Evolutionary conservation across 169 alveolate species (phyloP).

Genomic region (Eimeria tenella): DNA sequence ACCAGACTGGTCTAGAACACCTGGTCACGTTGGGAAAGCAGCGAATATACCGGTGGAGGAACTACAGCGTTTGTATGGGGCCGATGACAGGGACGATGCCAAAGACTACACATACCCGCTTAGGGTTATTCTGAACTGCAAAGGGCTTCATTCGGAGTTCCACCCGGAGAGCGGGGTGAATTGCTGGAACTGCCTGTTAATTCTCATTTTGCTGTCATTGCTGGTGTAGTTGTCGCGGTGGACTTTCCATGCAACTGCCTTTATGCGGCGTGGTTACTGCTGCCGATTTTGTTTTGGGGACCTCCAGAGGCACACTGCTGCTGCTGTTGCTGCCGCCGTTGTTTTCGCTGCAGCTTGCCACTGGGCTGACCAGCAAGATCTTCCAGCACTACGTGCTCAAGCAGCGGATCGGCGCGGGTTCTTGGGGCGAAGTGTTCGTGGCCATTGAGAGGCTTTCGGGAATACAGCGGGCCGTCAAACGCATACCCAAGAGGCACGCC

Average conservation of each 20-base stretch:
- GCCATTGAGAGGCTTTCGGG: slow-evolving; percentile 77
- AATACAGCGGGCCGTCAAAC: slow-evolving; percentile 71
- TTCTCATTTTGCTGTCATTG: neutral
- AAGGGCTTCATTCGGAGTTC: slow-evolving; percentile 37
- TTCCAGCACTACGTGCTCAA: slow-evolving; percentile 64
- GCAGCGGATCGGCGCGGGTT: slow-evolving; percentile 73
- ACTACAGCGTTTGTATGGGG: slow-evolving; percentile 43
- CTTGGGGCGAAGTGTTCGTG: slow-evolving; percentile 75
- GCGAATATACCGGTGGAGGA: slow-evolving; percentile 19
- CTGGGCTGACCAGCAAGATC: slow-evolving; percentile 6
- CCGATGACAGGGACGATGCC: neutral
- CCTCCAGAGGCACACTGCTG: neutral
- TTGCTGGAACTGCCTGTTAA: slow-evolving; percentile 20
- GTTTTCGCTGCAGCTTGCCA: neutral
- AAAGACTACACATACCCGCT: slow-evolving; percentile 14
- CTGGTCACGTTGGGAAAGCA: neutral
- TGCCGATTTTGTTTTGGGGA: neutral
- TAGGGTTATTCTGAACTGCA: slow-evolving; percentile 29
- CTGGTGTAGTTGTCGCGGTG: neutral
- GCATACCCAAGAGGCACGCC: slow-evolving; percentile 65
- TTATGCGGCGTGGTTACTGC: neutral
- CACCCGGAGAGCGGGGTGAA: slow-evolving; percentile 51
- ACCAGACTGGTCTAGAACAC: neutral
- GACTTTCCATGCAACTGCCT: no score
- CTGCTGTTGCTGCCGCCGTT: slow-evolving; percentile 20